These are phyloP conservation scores for Suaeda aralocaspica DNA, from an alignment of 148 eudicot genomes.

Conservation along the genomic window DNA sequence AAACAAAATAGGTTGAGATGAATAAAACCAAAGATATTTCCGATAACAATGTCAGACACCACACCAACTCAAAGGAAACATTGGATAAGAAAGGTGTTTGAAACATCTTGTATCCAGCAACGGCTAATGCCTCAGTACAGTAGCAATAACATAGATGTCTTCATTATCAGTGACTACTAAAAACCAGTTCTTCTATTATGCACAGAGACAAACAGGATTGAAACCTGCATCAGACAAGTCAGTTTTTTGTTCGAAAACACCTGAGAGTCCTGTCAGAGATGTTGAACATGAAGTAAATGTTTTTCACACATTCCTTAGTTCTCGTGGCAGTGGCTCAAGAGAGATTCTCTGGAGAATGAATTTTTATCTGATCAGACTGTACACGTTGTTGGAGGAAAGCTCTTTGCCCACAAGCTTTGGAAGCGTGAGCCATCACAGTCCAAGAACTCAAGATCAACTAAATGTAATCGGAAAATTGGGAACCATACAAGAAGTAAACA, in stretches of 20 bases:
- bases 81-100: background rate
- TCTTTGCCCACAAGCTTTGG: conserved; percentile 38
- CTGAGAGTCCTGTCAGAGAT: background rate
- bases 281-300: no score
- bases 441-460: background rate
- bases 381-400: conserved; percentile 17
- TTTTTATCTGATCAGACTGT: background rate
- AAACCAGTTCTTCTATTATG: background rate
- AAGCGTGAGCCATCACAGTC: conserved; percentile 17
- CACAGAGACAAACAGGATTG: background rate
- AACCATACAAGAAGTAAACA: background rate
- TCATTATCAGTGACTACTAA: background rate
- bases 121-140: background rate
- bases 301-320: conserved; percentile 1
- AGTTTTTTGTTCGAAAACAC: background rate
- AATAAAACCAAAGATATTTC: background rate
- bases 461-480: background rate
- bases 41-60: conserved; percentile 7
- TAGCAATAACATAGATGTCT: background rate
- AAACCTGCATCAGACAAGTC: background rate
- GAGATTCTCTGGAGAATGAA: background rate
- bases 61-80: background rate
- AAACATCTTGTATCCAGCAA: conserved; percentile 4
- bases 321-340: background rate
- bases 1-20: conserved; percentile 4